Conservation (phyloP, 169 alveolate genomes). For the Plasmodium falciparum region DNA sequence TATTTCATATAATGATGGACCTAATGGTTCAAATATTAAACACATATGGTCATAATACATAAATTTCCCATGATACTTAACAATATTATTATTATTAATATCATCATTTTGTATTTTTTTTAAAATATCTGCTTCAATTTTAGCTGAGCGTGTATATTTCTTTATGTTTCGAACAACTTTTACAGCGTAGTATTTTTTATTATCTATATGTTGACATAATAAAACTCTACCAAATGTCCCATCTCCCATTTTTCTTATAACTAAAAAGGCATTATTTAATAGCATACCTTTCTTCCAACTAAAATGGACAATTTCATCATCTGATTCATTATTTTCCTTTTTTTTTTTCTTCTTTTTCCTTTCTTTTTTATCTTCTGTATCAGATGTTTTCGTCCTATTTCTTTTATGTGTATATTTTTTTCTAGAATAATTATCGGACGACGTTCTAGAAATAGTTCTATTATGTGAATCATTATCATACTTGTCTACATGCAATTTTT, state of each 20-base stretch:
- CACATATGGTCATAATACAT: constrained; percentile 92
- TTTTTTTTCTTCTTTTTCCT: constrained; percentile 70
- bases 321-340: constrained; percentile 42
- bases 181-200: constrained; percentile 90
- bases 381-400: constrained; percentile 21
- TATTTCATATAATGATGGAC: constrained; percentile 95
- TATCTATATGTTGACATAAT: constrained; percentile 89
- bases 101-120: constrained; percentile 87
- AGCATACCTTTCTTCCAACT: constrained; percentile 85
- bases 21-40: constrained; percentile 96
- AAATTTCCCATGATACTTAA: constrained; percentile 92
- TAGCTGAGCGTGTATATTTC: constrained; percentile 96
- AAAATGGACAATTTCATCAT: constrained; percentile 81
- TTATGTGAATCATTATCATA: constrained; percentile 20
- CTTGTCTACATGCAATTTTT: constrained; percentile 18
- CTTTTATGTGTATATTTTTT: constrained; percentile 35
- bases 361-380: constrained; percentile 38
- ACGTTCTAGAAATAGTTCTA: constrained; percentile 9
- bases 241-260: constrained; percentile 93
- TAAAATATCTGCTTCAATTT: constrained; percentile 95
- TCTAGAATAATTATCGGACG: constrained; percentile 4
- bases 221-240: constrained; percentile 99
- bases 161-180: constrained; percentile 95
- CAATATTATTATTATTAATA: constrained; percentile 91
- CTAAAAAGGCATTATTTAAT: constrained; percentile 87